Percentiles rank a stretch among this genome's conserved stretches.
phyloP scores from a whole-genome alignment of 306 rosid genomes.

The Ochetophila trinervis region DNA sequence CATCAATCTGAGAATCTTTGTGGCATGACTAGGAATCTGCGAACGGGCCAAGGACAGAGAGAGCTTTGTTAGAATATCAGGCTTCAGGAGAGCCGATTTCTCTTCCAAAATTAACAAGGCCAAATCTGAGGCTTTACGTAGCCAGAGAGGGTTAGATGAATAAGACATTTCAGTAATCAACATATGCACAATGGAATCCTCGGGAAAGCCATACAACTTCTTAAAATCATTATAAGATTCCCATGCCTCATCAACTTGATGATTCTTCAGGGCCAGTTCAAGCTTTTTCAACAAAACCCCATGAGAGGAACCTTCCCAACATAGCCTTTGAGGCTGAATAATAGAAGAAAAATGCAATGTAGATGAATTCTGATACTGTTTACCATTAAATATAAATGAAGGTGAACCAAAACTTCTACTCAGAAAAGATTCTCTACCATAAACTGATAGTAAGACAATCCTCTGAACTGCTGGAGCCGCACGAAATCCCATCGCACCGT shows the following conservation, averaged over 20 bases:
- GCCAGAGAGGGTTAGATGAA: slow-evolving; percentile 47
- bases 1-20: slow-evolving; percentile 56
- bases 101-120: slow-evolving; percentile 46
- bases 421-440: not conserved
- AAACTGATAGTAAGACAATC: slow-evolving; percentile 8
- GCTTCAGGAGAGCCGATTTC: slow-evolving; percentile 47
- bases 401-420: slow-evolving; percentile 10
- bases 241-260: slow-evolving; percentile 61
- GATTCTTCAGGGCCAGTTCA: slow-evolving; percentile 47
- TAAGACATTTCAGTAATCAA: slow-evolving; percentile 57
- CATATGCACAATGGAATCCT: slow-evolving; percentile 41
- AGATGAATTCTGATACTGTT: slow-evolving; percentile 16
- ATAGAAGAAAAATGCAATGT: slow-evolving; percentile 31
- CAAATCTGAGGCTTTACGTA: slow-evolving; percentile 57
- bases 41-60: slow-evolving; percentile 64
- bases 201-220: slow-evolving; percentile 74
- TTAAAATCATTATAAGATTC: slow-evolving; percentile 58
- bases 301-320: slow-evolving; percentile 77
- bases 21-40: slow-evolving; percentile 55
- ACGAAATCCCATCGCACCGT: not conserved
- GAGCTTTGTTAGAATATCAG: slow-evolving; percentile 53
- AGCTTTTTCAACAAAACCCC: slow-evolving; percentile 50
- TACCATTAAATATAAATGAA: not conserved
- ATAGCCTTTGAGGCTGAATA: slow-evolving; percentile 34
- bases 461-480: slow-evolving; percentile 15